A percentile compares a stretch with the other conserved stretches of the same genome.
These are phyloP conservation scores for Colletotrichum graminicola DNA, from an alignment of 2,329 filamentous ascomycete species.

Conservation along the genomic window DNA sequence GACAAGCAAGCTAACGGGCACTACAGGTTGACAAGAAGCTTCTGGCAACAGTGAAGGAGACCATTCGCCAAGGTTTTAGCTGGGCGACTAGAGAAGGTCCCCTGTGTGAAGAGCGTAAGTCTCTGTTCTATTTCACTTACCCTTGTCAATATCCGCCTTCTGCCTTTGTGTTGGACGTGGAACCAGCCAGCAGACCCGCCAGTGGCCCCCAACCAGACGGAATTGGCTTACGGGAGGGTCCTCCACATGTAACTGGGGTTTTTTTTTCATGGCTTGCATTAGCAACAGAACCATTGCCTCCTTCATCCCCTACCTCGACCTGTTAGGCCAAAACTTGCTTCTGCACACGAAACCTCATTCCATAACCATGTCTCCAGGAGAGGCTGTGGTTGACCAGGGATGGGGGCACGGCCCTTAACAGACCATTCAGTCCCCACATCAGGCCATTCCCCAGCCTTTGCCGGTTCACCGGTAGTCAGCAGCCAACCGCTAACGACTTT, in stretches of 20 bases:
- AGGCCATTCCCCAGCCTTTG: constrained; percentile 26
- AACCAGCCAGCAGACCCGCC: constrained; percentile 8
- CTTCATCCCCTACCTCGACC: constrained; percentile 16
- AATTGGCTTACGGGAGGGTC: constrained; percentile 28
- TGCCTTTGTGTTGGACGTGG: constrained; percentile 30
- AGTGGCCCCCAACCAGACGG: constrained; percentile 30
- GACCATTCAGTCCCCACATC: constrained; percentile 29
- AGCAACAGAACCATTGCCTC: constrained; percentile 25
- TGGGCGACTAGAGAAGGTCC: constrained; percentile 97
- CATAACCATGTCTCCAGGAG: constrained; percentile 23
- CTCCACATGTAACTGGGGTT: constrained; percentile 30
- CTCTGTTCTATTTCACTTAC: constrained; percentile 37
- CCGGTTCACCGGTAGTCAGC: constrained; percentile 12
- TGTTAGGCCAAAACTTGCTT: constrained; percentile 32
- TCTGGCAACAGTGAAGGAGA: constrained; percentile 88
- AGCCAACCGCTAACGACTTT: constrained; percentile 45
- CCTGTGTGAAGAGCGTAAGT: constrained; percentile 95
- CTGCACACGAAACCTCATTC: constrained; percentile 31
- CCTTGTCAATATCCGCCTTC: constrained; percentile 35
- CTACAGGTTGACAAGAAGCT: constrained; percentile 88
- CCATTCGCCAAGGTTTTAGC: constrained; percentile 94
- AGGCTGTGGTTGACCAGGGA: constrained; percentile 34
- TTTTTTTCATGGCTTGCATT: constrained; percentile 36
- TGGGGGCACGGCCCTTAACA: constrained; percentile 33
- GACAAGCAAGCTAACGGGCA: constrained; percentile 35